phyloP scores from a whole-genome alignment of 805 yeast genomes.

The Starmerella cellae region DNA sequence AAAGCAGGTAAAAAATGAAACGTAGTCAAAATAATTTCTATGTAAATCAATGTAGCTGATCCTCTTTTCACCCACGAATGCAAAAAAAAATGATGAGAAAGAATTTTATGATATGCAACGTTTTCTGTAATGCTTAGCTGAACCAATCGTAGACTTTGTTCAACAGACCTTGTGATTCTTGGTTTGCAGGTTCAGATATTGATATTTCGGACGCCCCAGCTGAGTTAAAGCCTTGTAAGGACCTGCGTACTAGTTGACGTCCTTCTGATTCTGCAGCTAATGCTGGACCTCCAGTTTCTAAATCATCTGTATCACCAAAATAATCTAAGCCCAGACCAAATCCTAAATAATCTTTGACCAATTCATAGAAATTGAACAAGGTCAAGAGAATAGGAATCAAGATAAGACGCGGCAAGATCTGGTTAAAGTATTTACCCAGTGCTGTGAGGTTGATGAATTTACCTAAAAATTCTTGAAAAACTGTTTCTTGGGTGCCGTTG shows the following conservation, averaged over 20 bases:
- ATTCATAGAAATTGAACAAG: constrained; percentile 53
- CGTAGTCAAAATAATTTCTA: too few relatives aligned
- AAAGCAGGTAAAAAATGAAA: constrained; percentile 4
- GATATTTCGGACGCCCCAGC: too few relatives aligned
- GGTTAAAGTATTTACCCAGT: constrained; percentile 56
- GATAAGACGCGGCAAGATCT: constrained; percentile 61
- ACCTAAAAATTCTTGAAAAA: constrained; percentile 64
- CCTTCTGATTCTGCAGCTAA: constrained; percentile 25
- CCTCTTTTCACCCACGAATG: too few relatives aligned
- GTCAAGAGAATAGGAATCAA: constrained; percentile 58
- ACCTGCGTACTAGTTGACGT: constrained; percentile 25
- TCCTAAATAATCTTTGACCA: constrained; percentile 35
- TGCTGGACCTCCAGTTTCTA: constrained; percentile 5
- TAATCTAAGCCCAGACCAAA: constrained; percentile 30
- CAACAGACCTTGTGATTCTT: not conserved
- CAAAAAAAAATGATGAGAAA: too few relatives aligned
- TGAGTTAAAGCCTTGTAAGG: constrained; percentile 19
- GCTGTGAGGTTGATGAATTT: constrained; percentile 62
- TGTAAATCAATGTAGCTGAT: too few relatives aligned
- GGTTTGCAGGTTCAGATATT: too few relatives aligned
- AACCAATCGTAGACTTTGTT: too few relatives aligned
- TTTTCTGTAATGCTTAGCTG: too few relatives aligned
- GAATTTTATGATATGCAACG: too few relatives aligned
- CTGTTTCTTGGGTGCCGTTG: constrained; percentile 38
- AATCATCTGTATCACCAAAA: constrained; percentile 25